Conservation (phyloP, 805 yeast species). For the Wickerhamomyces ciferrii region DNA sequence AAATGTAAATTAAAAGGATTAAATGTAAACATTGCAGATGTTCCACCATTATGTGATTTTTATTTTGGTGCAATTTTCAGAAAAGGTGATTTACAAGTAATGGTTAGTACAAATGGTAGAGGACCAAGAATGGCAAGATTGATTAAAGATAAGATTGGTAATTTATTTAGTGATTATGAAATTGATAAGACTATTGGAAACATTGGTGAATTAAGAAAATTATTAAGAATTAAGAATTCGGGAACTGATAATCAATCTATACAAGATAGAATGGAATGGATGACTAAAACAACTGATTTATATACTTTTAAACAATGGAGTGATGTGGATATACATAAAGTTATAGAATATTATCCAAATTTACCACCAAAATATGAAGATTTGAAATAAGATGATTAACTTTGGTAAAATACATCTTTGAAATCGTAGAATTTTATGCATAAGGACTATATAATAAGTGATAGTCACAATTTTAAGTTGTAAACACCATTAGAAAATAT, state of each 20-base stretch:
- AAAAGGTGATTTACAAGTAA: slow-evolving; percentile 67
- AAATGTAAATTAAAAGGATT: slow-evolving; percentile 38
- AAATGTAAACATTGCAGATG: slow-evolving; percentile 78
- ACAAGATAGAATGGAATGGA: slow-evolving; percentile 67
- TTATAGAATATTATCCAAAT: slow-evolving; percentile 45
- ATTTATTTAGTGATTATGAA: slow-evolving; percentile 32
- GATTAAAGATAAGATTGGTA: slow-evolving; percentile 50
- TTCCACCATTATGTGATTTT: slow-evolving; percentile 79
- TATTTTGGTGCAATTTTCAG: slow-evolving; percentile 78
- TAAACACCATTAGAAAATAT: too few species aligned
- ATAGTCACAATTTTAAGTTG: too few species aligned
- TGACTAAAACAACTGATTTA: slow-evolving; percentile 57
- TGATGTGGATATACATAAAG: slow-evolving; percentile 27
- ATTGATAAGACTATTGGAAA: slow-evolving; percentile 54
- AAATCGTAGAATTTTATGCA: too few species aligned
- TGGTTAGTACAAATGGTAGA: slow-evolving; percentile 81
- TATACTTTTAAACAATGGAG: slow-evolving; percentile 60
- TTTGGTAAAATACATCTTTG: too few species aligned
- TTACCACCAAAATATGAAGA: slow-evolving; percentile 34
- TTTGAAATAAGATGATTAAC: background rate
- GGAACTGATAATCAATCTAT: slow-evolving; percentile 45
- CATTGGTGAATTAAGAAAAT: slow-evolving; percentile 49
- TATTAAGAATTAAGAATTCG: slow-evolving; percentile 38
- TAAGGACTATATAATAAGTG: too few species aligned
- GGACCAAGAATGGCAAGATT: slow-evolving; percentile 71